Evolutionary conservation across 495 filamentous ascomycete genomes (phyloP).

Genomic region (Neurospora africana): DNA sequence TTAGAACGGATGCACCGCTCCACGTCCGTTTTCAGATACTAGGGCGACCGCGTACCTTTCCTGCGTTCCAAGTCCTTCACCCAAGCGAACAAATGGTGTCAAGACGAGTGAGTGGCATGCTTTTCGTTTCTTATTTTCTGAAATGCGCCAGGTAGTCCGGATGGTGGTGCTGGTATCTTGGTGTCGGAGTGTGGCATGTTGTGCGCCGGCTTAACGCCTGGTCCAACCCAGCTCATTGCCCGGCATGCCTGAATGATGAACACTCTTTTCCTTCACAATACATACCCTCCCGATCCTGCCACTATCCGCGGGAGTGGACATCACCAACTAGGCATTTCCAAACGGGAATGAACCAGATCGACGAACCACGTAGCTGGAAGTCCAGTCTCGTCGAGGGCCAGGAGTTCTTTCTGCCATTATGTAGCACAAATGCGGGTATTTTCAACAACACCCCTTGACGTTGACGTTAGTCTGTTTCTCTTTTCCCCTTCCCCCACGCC

Average conservation of each 20-base stretch:
- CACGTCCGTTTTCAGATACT: not conserved
- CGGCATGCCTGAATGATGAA: not conserved
- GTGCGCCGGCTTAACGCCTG: not conserved
- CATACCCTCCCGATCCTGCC: not conserved
- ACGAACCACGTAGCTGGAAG: not conserved
- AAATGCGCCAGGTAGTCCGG: not conserved
- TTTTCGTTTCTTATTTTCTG: not conserved
- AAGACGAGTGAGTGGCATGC: not conserved
- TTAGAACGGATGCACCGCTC: not conserved
- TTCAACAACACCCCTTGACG: not conserved
- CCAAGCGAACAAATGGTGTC: not conserved
- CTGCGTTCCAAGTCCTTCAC: not conserved
- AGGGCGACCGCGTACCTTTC: not conserved
- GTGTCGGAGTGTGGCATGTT: not conserved
- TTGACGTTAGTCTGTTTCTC: not conserved
- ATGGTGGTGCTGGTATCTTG: not conserved
- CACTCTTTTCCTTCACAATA: not conserved
- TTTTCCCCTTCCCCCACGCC: not conserved
- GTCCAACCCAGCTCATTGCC: not conserved
- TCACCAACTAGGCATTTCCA: not conserved
- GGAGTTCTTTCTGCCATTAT: not conserved
- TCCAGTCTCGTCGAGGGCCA: not conserved
- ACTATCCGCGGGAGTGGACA: not conserved
- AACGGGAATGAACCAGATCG: not conserved
- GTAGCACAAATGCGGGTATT: not conserved